Percentiles rank a stretch among this genome's conserved stretches.
Conservation (phyloP, 176 grass and related monocot species). For the Zea mays region Zm-B73-REFERENCE-NAM-5.0 NC_050098.1:148506001-148506500, state of each 20-base stretch:
- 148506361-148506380: conserved; percentile 22
- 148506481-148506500: conserved; percentile 44
- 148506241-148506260: not conserved
- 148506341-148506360: conserved; percentile 52
- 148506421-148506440: conserved; percentile 44
- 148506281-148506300: conserved; percentile 86
- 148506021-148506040: conserved; percentile 96
- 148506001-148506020: conserved; percentile 82
- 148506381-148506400: conserved; percentile 44
- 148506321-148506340: conserved; percentile 50
- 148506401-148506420: conserved; percentile 55
- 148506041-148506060: conserved; percentile 73
- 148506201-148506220: not conserved
- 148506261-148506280: conserved; percentile 29
- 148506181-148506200: not conserved
- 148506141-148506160: conserved; percentile 72
- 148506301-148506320: conserved; percentile 63
- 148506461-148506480: conserved; percentile 76
- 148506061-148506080: conserved; percentile 92
- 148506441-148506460: conserved; percentile 69
- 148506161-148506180: conserved; percentile 70
- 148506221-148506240: not conserved
- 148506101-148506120: conserved; percentile 82
- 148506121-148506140: conserved; percentile 66
- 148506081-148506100: conserved; percentile 72